Evolutionary conservation across 352 stramenopile species (phyloP).

Genomic region (Globisporangium viniferum): DNA sequence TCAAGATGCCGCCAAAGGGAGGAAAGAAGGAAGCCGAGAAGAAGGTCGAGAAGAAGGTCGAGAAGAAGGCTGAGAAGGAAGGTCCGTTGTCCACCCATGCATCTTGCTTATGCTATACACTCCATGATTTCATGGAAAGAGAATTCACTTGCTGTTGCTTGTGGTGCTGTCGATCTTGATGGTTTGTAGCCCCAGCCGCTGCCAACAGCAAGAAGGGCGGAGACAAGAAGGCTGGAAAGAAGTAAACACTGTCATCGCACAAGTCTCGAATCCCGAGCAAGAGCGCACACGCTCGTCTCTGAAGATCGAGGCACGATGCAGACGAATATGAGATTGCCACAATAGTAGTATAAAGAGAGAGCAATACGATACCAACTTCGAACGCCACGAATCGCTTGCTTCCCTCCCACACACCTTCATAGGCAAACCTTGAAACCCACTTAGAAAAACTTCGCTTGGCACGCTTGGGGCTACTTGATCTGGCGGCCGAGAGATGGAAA

Average conservation of each 20-base stretch:
- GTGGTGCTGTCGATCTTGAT: background rate
- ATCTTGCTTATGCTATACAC: background rate
- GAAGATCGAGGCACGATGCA: background rate
- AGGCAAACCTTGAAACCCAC: background rate
- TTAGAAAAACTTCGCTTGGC: background rate
- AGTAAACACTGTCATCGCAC: slow-evolving; percentile 14
- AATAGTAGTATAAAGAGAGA: slow-evolving; percentile 5
- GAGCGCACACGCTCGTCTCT: background rate
- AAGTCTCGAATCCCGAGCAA: background rate
- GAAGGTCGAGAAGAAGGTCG: slow-evolving; percentile 26
- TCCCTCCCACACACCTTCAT: background rate
- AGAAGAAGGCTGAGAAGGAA: slow-evolving; percentile 28
- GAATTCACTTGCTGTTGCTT: background rate
- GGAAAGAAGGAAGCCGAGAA: slow-evolving; percentile 23
- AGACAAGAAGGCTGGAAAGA: slow-evolving; percentile 44
- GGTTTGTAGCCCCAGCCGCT: background rate
- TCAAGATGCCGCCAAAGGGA: slow-evolving; percentile 17
- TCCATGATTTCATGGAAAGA: background rate
- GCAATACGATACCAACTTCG: slow-evolving; percentile 7
- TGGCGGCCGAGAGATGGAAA: background rate
- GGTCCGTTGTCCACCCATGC: background rate
- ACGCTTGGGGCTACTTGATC: background rate
- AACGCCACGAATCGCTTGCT: background rate
- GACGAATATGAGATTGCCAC: slow-evolving; percentile 9
- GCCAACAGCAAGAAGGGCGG: slow-evolving; percentile 30